phyloP scores from a whole-genome alignment of 2,329 filamentous ascomycete genomes.

The Talaromyces sp. region DNA sequence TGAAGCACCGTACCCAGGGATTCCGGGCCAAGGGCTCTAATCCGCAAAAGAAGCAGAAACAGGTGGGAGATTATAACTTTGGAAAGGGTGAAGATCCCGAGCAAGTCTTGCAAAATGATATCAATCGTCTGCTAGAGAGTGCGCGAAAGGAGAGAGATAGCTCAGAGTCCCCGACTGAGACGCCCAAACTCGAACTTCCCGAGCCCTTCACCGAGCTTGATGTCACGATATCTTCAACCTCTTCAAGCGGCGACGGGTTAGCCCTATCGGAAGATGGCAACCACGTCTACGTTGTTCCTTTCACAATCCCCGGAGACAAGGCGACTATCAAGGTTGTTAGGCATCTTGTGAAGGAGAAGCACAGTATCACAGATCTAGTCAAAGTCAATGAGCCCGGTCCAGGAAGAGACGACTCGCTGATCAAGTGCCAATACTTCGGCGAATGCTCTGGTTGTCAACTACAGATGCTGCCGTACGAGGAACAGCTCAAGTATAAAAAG shows the following conservation, averaged over 20 bases:
- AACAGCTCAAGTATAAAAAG: conserved; percentile 80
- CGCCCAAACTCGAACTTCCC: conserved; percentile 44
- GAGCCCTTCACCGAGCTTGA: conserved; percentile 70
- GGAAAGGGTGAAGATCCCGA: conserved; percentile 58
- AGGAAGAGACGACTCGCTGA: conserved; percentile 68
- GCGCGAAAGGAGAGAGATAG: conserved; percentile 18
- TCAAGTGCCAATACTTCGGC: conserved; percentile 81
- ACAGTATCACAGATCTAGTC: conserved; percentile 77
- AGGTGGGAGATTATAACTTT: conserved; percentile 49
- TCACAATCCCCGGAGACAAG: conserved; percentile 77
- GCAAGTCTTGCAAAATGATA: conserved; percentile 61
- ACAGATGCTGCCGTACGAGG: conserved; percentile 87
- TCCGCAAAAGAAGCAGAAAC: conserved; percentile 37
- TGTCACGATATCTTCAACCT: conserved; percentile 73
- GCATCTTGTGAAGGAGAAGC: conserved; percentile 60
- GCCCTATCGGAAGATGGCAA: conserved; percentile 63
- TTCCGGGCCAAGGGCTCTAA: conserved; percentile 12
- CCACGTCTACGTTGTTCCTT: conserved; percentile 81
- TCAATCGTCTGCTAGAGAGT: conserved; percentile 40
- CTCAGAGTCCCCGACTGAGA: conserved; percentile 15
- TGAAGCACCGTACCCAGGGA: conserved; percentile 17
- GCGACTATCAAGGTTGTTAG: conserved; percentile 73
- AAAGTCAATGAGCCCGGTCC: conserved; percentile 68
- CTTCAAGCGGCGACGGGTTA: conserved; percentile 87
- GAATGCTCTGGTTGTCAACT: conserved; percentile 91